These are phyloP conservation scores for Berkeleyomyces basicola DNA, from an alignment of 2,329 filamentous ascomycete genomes.

Conservation along the genomic window DNA sequence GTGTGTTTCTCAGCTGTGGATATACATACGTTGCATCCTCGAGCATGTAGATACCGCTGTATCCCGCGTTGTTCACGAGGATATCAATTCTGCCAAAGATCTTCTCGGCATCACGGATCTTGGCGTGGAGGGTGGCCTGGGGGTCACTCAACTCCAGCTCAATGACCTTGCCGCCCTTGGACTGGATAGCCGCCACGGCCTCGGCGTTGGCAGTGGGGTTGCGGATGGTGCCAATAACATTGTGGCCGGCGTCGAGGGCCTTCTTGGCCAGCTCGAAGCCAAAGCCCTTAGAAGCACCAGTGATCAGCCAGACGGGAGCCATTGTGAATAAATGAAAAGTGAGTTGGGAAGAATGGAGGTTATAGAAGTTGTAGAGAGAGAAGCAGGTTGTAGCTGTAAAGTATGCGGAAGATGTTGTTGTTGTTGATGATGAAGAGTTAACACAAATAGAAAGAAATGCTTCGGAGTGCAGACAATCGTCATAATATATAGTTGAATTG, in stretches of 20 bases:
- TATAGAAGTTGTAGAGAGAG: neutral
- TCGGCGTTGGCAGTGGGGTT: conserved; percentile 21
- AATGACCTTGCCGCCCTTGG: conserved; percentile 19
- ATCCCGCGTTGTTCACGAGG: conserved; percentile 31
- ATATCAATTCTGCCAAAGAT: conserved; percentile 27
- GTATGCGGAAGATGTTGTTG: neutral
- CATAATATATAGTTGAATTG: neutral
- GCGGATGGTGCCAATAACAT: conserved; percentile 32
- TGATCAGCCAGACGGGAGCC: conserved; percentile 31
- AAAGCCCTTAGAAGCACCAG: conserved; percentile 30
- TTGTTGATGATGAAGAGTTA: neutral
- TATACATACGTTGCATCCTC: conserved; percentile 21
- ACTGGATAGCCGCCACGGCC: conserved; percentile 20
- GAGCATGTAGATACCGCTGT: conserved; percentile 26
- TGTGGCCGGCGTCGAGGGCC: conserved; percentile 27
- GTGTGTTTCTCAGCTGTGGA: neutral
- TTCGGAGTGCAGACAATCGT: neutral
- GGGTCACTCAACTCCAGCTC: conserved; percentile 26
- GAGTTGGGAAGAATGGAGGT: neutral
- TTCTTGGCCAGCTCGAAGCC: conserved; percentile 28
- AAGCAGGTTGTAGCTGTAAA: neutral
- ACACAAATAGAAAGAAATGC: no score
- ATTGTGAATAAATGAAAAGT: neutral
- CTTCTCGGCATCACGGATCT: conserved; percentile 22
- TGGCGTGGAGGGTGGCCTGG: conserved; percentile 20